phyloP scores from a whole-genome alignment of 331 rosid species.

The Prunus yedoensis region DNA sequence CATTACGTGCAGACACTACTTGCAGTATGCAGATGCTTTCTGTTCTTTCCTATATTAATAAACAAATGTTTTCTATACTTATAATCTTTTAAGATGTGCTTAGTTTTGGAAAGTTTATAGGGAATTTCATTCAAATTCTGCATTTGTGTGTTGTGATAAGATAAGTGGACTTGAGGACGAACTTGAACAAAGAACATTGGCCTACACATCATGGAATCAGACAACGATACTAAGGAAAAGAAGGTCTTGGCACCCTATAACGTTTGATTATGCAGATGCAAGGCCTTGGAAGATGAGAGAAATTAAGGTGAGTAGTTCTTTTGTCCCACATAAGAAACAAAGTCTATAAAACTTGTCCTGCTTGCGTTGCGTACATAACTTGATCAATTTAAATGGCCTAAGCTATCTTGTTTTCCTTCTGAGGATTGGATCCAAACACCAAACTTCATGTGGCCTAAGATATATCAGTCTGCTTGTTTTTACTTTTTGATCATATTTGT shows the following conservation, averaged over 20 bases:
- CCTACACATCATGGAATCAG: constrained; percentile 83
- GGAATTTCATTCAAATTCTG: constrained; percentile 20
- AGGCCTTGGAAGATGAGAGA: constrained; percentile 55
- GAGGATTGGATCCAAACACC: background rate
- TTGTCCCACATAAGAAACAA: background rate
- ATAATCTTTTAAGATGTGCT: background rate
- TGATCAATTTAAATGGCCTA: no score
- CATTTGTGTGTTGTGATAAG: constrained; percentile 40
- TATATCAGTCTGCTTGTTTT: no score
- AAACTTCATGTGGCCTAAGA: background rate
- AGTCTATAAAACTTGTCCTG: background rate
- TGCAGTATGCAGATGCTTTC: constrained; percentile 53
- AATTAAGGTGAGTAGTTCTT: constrained; percentile 56
- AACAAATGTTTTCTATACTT: no score
- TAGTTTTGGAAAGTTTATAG: background rate
- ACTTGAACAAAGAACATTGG: constrained; percentile 78
- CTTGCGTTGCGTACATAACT: no score
- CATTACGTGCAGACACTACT: constrained; percentile 86
- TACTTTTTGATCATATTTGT: background rate
- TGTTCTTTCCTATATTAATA: background rate
- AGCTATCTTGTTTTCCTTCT: no score
- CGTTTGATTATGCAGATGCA: constrained; percentile 69
- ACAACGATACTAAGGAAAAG: constrained; percentile 61
- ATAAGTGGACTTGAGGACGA: constrained; percentile 68
- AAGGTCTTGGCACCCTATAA: constrained; percentile 84